Conservation (phyloP, 2,329 filamentous ascomycete genomes). For the Ilyonectria robusta region DNA sequence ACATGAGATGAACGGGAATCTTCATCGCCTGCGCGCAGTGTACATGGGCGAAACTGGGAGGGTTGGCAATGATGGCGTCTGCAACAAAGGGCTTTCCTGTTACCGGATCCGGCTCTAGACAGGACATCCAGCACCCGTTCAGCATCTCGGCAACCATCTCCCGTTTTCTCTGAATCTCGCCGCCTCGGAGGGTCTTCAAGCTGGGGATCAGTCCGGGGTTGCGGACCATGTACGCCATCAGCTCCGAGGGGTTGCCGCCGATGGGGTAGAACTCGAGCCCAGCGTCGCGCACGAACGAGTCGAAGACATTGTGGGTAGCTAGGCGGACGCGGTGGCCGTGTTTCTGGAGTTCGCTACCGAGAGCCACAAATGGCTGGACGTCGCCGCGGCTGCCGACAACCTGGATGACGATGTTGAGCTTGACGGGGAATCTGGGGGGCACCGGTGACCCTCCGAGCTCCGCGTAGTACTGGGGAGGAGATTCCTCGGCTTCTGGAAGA, state of each 20-base stretch:
- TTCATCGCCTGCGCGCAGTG: constrained; percentile 62
- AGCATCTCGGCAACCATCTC: constrained; percentile 50
- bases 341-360: constrained; percentile 78
- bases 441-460: constrained; percentile 8
- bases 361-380: constrained; percentile 82
- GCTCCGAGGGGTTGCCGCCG: constrained; percentile 63
- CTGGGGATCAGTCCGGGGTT: constrained; percentile 50
- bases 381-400: constrained; percentile 86
- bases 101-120: constrained; percentile 31
- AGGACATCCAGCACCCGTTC: constrained; percentile 49
- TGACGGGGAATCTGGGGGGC: constrained; percentile 25
- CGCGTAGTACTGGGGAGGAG: constrained; percentile 13
- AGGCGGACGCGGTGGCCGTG: constrained; percentile 81
- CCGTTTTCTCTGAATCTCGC: constrained; percentile 48
- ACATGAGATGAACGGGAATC: constrained; percentile 63
- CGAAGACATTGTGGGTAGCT: constrained; percentile 73
- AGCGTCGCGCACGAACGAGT: constrained; percentile 61
- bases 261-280: constrained; percentile 68
- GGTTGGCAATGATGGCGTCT: constrained; percentile 66
- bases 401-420: constrained; percentile 81
- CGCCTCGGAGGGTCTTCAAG: constrained; percentile 44
- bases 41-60: constrained; percentile 64
- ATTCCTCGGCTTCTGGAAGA: constrained; percentile 6
- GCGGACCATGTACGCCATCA: constrained; percentile 48
- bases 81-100: constrained; percentile 59